These are phyloP conservation scores for Maudiozyma pseudohumilis DNA, from an alignment of 805 yeast genomes.

Conservation along the genomic window DNA sequence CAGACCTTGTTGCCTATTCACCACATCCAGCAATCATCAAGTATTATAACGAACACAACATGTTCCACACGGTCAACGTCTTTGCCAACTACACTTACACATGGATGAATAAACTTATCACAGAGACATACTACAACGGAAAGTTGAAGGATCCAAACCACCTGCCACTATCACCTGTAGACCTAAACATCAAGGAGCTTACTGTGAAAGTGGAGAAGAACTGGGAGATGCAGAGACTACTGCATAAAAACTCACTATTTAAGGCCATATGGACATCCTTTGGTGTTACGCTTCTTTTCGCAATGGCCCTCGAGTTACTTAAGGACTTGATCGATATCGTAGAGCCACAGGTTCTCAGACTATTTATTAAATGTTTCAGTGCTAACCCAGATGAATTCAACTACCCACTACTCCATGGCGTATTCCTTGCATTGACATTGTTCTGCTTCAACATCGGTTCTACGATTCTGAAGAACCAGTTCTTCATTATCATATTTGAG, in stretches of 20 bases:
- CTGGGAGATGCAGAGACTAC: conserved; percentile 32
- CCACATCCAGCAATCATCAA: conserved; percentile 34
- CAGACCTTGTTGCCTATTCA: conserved; percentile 31
- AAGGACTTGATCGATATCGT: conserved; percentile 34
- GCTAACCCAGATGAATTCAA: conserved; percentile 12
- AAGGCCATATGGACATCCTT: conserved; percentile 32
- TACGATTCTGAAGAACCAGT: conserved; percentile 60
- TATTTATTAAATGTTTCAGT: conserved; percentile 39
- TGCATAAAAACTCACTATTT: conserved; percentile 25
- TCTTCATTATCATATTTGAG: conserved; percentile 45
- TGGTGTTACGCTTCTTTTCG: conserved; percentile 30
- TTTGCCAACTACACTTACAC: conserved; percentile 35
- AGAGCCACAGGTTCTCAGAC: conserved; percentile 49
- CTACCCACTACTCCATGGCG: conserved; percentile 49
- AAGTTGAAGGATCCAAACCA: conserved; percentile 33
- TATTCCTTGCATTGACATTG: conserved; percentile 53
- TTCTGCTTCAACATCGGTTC: conserved; percentile 50
- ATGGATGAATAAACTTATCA: conserved; percentile 40
- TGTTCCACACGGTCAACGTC: conserved; percentile 22
- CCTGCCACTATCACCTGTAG: conserved; percentile 34
- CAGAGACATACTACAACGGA: conserved; percentile 31
- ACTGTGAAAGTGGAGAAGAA: conserved; percentile 24
- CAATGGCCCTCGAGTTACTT: conserved; percentile 31
- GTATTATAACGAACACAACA: conserved; percentile 27
- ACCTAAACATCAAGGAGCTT: conserved; percentile 29